A percentile compares a stretch with the other conserved stretches of the same genome.
These are phyloP conservation scores for Aspergillus affinis DNA, from an alignment of 495 filamentous ascomycete genomes.

Conservation along the genomic window DNA sequence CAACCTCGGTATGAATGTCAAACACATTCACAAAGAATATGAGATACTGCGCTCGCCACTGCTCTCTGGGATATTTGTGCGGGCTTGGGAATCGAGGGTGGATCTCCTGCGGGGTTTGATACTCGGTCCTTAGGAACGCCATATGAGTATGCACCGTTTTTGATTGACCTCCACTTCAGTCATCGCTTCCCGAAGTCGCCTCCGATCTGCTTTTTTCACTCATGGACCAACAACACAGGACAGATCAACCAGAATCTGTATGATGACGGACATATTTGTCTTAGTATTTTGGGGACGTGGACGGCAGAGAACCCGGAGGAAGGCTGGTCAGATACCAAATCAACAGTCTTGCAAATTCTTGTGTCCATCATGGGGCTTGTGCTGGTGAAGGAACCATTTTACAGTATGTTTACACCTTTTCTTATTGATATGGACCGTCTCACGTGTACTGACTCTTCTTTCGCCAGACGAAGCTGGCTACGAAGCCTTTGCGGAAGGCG, in stretches of 20 bases:
- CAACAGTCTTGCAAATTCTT: constrained; percentile 57
- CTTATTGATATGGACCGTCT: background rate
- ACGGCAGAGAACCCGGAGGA: constrained; percentile 50
- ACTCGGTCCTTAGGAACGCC: constrained; percentile 58
- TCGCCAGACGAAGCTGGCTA: constrained; percentile 58
- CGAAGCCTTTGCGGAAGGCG: constrained; percentile 42
- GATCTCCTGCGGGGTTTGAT: constrained; percentile 60
- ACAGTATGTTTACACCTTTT: constrained; percentile 46
- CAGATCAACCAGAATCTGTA: constrained; percentile 64
- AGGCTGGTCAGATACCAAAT: constrained; percentile 49
- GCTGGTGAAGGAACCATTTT: constrained; percentile 59
- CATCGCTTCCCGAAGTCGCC: constrained; percentile 46
- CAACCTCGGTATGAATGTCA: constrained; percentile 28
- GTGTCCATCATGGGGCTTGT: constrained; percentile 62
- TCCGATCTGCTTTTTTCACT: constrained; percentile 56
- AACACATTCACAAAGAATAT: constrained; percentile 56
- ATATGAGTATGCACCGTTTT: constrained; percentile 60
- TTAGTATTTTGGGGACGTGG: constrained; percentile 63
- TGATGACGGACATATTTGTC: constrained; percentile 61
- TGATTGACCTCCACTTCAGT: constrained; percentile 56
- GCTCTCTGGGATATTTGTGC: constrained; percentile 55
- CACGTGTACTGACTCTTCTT: constrained; percentile 8
- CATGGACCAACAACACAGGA: constrained; percentile 52
- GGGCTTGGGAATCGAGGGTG: constrained; percentile 58
- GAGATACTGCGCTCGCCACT: constrained; percentile 55